Base-by-base conservation (phyloP, 1,139 yeast species). In the Yamadazyma atmosphaerica region DNA sequence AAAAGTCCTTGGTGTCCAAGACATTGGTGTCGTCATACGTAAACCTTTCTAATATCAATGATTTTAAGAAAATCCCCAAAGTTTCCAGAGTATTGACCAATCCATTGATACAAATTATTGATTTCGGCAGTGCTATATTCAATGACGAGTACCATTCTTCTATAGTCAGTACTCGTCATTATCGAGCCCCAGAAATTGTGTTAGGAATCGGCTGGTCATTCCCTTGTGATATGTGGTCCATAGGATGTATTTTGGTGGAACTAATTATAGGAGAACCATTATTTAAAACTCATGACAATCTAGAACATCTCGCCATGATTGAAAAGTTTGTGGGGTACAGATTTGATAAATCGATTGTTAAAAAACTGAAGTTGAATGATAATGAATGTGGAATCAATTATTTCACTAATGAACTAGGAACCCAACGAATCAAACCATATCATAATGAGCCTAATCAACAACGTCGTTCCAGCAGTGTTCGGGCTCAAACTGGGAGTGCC, bases 121-220 rank as follows among this genome's bases (percentile, higher is more conserved):
- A 94, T 64, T 94, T 92, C 62, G 99, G 98, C 14, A 83, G 94
- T 38, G 97, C 98, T 0, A 83, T 94, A 5, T 94, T 92, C 54
- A 77, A 86, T 54, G 95, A 90, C 60, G 98, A 94, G 63, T 90
- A 86, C 58, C 99, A 94, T 65, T 83, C 95, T 8, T 81, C 85
- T 26, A 83, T 94, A 18, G 96, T 94, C 9, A 86, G 96, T 11
- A 92, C 98, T 2, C 74, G 99, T 40, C 98, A 94, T 62, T 94
- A 94, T 62, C 72, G 99, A 41, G 98, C 98, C 0, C 98, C 98
- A 0, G 99, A 94, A 59, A 89, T 94, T 49, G 90, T 92, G 2
- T 65, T 94, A 27, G 97, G 97, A 1, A 74, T 80, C 25, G 98
- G 98, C 27, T 94, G 98, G 92, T 81, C 88, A 3, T 83, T 75